Evolutionary conservation across 1,139 yeast species (phyloP), one percentile per base, ranked within the genome.

Genomic region (Candida tropicalis): DNA sequence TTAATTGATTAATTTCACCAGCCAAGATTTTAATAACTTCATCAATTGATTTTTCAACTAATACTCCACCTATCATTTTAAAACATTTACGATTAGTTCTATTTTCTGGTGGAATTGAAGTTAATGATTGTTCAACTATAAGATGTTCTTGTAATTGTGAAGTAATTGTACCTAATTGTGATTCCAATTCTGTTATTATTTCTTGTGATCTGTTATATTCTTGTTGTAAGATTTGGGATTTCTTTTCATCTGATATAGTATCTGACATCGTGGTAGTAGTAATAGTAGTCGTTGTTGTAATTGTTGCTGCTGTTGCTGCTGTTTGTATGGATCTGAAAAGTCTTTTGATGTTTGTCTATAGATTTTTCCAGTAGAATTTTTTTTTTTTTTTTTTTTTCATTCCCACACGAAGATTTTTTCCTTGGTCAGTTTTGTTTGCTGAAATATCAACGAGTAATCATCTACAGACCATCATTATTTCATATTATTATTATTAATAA

Each of bases 31-130:
- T 86, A 13, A 77, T 66, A 6, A 91, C 95, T 38, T 88, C 90
- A 27, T 77, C 83, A 3, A 90, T 93, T 5, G 82, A 76, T 53
- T 87, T 85, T 58, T 91, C 95, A 20, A 91, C 87, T 39, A 95
- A 73, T 1, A 93, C 96, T 4, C 96, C 96, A 12, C 97, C 97
- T 33, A 93, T 79, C 97, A 93, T 89, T 59, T 96, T 82, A 68
- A 83, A 91, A 58, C 98, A 90, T 57, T 84, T 84, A 47, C 99
- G 78, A 35, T 75, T 80, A 3, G 54, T 40, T 78, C 82, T 35
- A 63, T 75, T 49, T 56, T 63, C 58, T 49, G 66, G 68, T 42
- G 60, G 51, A 27, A 66, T 63, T 15, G 56, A 49, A 13, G 56
- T 56, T 35, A 66, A 56, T 8, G 70, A 63, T 42, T 60, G 60